Evolutionary conservation across 2,329 filamentous ascomycete species (phyloP), one percentile per base, ranked within the genome.

Genomic region (Colletotrichum salicis): DNA sequence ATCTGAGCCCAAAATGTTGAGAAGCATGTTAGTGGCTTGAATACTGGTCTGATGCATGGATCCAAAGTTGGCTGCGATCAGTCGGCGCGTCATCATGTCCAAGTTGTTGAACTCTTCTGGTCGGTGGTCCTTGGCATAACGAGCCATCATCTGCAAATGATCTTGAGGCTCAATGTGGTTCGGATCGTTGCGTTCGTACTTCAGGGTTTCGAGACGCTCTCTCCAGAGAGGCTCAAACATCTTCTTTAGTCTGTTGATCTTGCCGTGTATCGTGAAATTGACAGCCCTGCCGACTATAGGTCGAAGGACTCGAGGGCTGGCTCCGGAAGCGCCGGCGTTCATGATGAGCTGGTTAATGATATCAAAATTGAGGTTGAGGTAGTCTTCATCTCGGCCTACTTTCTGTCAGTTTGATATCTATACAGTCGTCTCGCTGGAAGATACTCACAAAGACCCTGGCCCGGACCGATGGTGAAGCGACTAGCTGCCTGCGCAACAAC

Each of bases 71-170:
- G 77, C 64, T 0, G 78, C 73, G 27, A 74, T 73, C 8, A 84
- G 65, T 11, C 82, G 81, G 13, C 75, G 76, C 1, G 76, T 76
- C 62, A 83, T 80, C 12, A 75, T 70, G 8, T 78, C 71, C 19
- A 78, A 33, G 54, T 77, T 75, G 10, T 78, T 72, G 2, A 82
- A 76, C 71, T 86, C 83, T 0, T 81, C 63, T 0, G 78, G 81
- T 1, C 83, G 79, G 56, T 85, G 77, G 24, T 78, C 78, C n/a
- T 79, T 67, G 1, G 80, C 84, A 58, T 78, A 84, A 5, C 78
- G 77, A 4, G 85, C 71, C 80, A 85, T 84, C 76, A 83, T 81
- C 72, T 85, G 84, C 2, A 85, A 58, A 22, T 80, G 79, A 51
- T 86, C 84, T 13, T 80, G 76, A 0, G 82, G 82, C 8, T 78